Conservation (phyloP, 2,329 filamentous ascomycete genomes). For the Verticillium dahliae region DNA sequence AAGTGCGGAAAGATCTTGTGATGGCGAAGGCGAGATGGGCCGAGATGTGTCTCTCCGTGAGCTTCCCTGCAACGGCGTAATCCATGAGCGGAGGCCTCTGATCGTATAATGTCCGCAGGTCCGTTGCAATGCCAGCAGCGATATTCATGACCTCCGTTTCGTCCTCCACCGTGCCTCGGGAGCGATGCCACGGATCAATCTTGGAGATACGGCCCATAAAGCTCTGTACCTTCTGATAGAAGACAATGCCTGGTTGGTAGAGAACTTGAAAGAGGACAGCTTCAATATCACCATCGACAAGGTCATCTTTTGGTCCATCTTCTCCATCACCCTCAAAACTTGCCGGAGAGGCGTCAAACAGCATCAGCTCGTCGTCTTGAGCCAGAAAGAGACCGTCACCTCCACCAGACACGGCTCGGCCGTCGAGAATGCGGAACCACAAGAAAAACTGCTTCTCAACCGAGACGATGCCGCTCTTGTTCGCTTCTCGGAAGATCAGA, state of each 20-base stretch:
- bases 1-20: conserved; percentile 47
- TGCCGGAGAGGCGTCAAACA: conserved; percentile 31
- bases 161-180: conserved; percentile 48
- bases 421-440: conserved; percentile 49
- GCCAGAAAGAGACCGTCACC: conserved; percentile 45
- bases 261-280: conserved; percentile 47
- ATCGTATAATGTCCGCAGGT: conserved; percentile 43
- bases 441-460: conserved; percentile 41
- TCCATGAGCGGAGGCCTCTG: conserved; percentile 48
- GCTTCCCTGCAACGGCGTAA: conserved; percentile 43
- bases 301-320: conserved; percentile 13
- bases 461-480: conserved; percentile 2
- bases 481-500: not conserved
- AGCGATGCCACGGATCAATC: conserved; percentile 50
- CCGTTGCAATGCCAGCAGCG: conserved; percentile 40
- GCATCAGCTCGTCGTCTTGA: conserved; percentile 36
- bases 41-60: conserved; percentile 40
- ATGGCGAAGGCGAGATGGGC: conserved; percentile 41
- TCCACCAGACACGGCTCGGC: conserved; percentile 46
- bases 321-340: conserved; percentile 24
- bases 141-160: conserved; percentile 52
- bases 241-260: conserved; percentile 48
- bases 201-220: conserved; percentile 51
- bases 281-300: conserved; percentile 30
- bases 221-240: conserved; percentile 51